Conservation (phyloP, 1,284 basidiomycete genomes). For the Apiotrichum sp. region DNA sequence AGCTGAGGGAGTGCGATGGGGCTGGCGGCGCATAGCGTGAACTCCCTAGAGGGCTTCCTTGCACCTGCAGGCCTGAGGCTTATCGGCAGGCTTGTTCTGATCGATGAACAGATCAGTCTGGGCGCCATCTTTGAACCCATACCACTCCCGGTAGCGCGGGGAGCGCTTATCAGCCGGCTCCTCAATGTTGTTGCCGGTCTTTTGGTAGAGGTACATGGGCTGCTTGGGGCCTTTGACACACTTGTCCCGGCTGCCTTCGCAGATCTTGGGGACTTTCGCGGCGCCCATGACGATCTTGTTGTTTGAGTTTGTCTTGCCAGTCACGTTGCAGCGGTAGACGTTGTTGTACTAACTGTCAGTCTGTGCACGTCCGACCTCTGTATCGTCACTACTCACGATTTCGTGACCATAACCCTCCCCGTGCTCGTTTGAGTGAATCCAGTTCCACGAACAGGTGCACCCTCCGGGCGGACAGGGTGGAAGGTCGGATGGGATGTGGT, state of each 20-base stretch:
- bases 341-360: constrained; percentile 56
- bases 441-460: constrained; percentile 60
- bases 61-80: background rate
- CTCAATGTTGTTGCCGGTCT: constrained; percentile 11
- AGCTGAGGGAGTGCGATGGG: too few relatives aligned
- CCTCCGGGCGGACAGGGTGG: constrained; percentile 61
- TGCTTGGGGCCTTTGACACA: constrained; percentile 34
- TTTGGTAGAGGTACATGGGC: constrained; percentile 13
- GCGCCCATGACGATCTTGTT: constrained; percentile 40
- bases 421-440: background rate
- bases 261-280: constrained; percentile 41
- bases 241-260: constrained; percentile 23
- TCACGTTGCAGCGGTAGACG: constrained; percentile 65
- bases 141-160: constrained; percentile 4
- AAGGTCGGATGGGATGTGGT: constrained; percentile 46
- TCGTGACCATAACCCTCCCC: background rate
- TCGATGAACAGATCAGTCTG: constrained; percentile 5
- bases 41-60: background rate
- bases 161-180: background rate
- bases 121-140: constrained; percentile 13
- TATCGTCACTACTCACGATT: background rate
- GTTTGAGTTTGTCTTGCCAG: constrained; percentile 40
- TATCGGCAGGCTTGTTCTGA: background rate
- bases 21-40: too few relatives aligned
- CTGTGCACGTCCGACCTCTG: too few relatives aligned